Evolutionary conservation across 306 rosid species (phyloP).

Genomic region (Elaeagnus macrophylla): DNA sequence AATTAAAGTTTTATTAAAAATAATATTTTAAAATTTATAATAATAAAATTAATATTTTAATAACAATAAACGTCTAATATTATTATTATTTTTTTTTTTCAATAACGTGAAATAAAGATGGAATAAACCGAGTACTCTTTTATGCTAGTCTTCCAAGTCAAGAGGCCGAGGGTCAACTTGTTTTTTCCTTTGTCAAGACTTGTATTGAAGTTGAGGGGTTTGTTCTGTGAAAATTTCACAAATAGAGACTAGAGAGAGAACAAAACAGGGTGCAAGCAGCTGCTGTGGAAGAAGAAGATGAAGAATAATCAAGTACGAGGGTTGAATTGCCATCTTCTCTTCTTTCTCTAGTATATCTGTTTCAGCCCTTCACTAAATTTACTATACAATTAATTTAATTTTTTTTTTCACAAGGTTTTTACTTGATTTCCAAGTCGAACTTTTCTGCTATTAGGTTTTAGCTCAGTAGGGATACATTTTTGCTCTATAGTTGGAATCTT

Average conservation of each 20-base stretch:
- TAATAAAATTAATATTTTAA: too few species aligned
- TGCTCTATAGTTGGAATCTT: not conserved
- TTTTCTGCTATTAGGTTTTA: not conserved
- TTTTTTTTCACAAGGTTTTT: too few species aligned
- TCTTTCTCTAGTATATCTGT: constrained; percentile 22
- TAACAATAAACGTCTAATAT: too few species aligned
- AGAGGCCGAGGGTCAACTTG: too few species aligned
- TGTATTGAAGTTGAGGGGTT: not conserved
- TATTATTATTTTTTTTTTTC: too few species aligned
- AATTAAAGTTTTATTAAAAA: too few species aligned
- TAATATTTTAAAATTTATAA: too few species aligned
- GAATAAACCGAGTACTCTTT: too few species aligned
- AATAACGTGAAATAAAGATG: too few species aligned
- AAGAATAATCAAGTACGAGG: constrained; percentile 22
- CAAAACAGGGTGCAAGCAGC: not conserved
- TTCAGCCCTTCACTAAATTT: not conserved
- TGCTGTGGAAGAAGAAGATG: constrained; percentile 13
- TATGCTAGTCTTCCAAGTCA: too few species aligned
- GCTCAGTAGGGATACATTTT: too few species aligned
- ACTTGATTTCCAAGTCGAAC: not conserved
- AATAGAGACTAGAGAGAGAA: not conserved
- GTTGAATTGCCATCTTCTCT: constrained; percentile 16
- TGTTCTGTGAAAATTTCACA: not conserved
- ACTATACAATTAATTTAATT: not conserved
- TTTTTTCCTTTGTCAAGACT: too few species aligned